These are phyloP conservation scores for Boletus fagicola DNA, from an alignment of 768 basidiomycete species.

Conservation along the genomic window DNA sequence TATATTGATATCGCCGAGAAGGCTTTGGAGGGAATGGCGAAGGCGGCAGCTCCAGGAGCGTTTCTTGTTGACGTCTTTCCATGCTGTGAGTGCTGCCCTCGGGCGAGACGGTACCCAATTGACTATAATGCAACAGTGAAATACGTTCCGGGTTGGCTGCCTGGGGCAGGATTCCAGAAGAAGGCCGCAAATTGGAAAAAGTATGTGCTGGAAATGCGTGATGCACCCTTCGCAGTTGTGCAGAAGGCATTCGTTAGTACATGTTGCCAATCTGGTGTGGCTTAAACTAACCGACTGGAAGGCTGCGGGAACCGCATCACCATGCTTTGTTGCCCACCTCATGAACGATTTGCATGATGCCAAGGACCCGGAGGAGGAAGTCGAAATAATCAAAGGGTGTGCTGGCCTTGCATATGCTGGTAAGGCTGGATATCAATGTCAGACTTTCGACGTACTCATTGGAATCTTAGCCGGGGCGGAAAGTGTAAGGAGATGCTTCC, in stretches of 20 bases:
- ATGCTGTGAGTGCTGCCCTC: conserved; percentile 28
- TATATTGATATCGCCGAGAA: conserved; percentile 54
- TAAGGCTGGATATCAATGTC: conserved; percentile 17
- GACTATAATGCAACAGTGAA: conserved; percentile 39
- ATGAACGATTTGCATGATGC: conserved; percentile 19
- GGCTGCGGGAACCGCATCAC: conserved; percentile 28
- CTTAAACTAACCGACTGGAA: conserved; percentile 7
- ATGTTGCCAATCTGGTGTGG: not conserved
- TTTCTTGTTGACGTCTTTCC: conserved; percentile 53
- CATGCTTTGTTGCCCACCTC: conserved; percentile 32
- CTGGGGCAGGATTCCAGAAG: conserved; percentile 49
- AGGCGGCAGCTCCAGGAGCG: conserved; percentile 50
- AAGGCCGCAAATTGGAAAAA: conserved; percentile 51
- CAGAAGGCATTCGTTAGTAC: conserved; percentile 38
- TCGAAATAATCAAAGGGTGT: conserved; percentile 40
- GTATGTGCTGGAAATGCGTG: conserved; percentile 48
- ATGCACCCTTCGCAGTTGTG: conserved; percentile 42
- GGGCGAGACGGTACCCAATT: not conserved
- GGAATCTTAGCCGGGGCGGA: conserved; percentile 40
- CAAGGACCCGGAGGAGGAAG: conserved; percentile 16
- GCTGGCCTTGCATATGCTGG: conserved; percentile 50
- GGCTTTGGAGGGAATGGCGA: conserved; percentile 49
- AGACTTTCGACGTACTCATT: conserved; percentile 6
- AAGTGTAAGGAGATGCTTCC: conserved; percentile 19
- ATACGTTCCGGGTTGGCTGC: conserved; percentile 51